phyloP scores from a whole-genome alignment of 345 rosid species.

The Rhodamnia argentea region DNA sequence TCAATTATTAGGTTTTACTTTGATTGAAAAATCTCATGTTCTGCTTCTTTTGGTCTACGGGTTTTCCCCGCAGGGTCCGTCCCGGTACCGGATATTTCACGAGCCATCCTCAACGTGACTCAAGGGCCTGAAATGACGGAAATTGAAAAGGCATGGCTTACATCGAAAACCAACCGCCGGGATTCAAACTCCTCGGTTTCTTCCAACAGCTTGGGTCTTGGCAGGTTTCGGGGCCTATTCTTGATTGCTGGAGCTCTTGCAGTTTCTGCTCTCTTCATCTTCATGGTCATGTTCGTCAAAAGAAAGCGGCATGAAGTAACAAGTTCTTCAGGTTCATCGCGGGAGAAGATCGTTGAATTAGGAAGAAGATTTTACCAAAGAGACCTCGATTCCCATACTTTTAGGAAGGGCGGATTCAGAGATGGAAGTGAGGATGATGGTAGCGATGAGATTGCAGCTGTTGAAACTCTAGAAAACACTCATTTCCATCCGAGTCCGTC shows the following conservation, averaged over 20 bases:
- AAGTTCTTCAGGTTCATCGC: neutral
- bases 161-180: neutral
- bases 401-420: neutral
- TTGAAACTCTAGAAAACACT: neutral
- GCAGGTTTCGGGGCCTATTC: neutral
- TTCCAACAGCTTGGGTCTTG: neutral
- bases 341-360: neutral
- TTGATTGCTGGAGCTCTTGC: neutral
- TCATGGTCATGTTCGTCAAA: neutral
- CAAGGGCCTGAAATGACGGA: neutral
- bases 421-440: neutral
- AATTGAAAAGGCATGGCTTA: neutral
- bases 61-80: conserved; percentile 39
- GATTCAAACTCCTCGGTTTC: neutral
- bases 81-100: conserved; percentile 3
- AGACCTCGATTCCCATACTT: neutral
- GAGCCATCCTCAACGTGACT: neutral
- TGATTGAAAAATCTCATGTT: neutral
- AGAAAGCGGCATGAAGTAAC: neutral
- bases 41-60: conserved; percentile 1
- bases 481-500: neutral
- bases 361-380: neutral
- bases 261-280: neutral
- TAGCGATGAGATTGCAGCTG: neutral
- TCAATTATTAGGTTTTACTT: neutral